A percentile compares a stretch with the other conserved stretches of the same genome.
Conservation (phyloP, 2,329 filamentous ascomycete species). For the Orbilia ellipsospora region DNA sequence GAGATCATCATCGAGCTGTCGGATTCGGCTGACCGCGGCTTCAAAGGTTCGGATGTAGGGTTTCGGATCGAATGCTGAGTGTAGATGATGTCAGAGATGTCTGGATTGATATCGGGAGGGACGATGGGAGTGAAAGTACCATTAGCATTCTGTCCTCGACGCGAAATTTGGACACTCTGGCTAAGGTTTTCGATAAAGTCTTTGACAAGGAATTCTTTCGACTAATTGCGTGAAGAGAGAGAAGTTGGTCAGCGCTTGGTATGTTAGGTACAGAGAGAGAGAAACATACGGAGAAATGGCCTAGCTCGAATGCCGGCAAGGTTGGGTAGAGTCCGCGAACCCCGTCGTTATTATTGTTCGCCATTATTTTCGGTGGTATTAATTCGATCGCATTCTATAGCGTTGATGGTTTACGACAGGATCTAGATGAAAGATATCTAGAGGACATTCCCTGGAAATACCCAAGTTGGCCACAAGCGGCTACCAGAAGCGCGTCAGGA, state of each 20-base stretch:
- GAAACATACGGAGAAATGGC: slow-evolving; percentile 37
- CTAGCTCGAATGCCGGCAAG: slow-evolving; percentile 41
- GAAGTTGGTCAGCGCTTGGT: background rate
- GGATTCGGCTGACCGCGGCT: slow-evolving; percentile 68
- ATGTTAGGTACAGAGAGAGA: background rate
- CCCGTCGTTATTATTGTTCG: slow-evolving; percentile 35
- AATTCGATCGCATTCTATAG: slow-evolving; percentile 25
- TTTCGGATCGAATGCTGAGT: slow-evolving; percentile 85
- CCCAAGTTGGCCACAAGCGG: slow-evolving; percentile 24
- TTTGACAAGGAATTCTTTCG: slow-evolving; percentile 94
- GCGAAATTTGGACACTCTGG: slow-evolving; percentile 81
- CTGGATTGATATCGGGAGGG: background rate
- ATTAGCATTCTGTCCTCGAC: slow-evolving; percentile 72
- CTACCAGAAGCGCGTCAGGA: slow-evolving; percentile 37
- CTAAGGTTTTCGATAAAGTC: slow-evolving; percentile 96
- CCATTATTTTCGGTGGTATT: slow-evolving; percentile 24
- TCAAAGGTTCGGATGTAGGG: slow-evolving; percentile 96
- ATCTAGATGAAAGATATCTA: background rate
- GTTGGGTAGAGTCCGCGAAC: slow-evolving; percentile 50
- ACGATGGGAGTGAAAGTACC: slow-evolving; percentile 37
- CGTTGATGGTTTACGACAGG: slow-evolving; percentile 7
- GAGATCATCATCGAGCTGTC: slow-evolving; percentile 76
- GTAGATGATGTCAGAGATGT: slow-evolving; percentile 58
- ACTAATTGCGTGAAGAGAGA: slow-evolving; percentile 65
- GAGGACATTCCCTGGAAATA: slow-evolving; percentile 28